Evolutionary conservation across 1,284 basidiomycete genomes (phyloP), one percentile per base, ranked within the genome.

Genomic region (Leccinum brunneo-olivaceum): DNA sequence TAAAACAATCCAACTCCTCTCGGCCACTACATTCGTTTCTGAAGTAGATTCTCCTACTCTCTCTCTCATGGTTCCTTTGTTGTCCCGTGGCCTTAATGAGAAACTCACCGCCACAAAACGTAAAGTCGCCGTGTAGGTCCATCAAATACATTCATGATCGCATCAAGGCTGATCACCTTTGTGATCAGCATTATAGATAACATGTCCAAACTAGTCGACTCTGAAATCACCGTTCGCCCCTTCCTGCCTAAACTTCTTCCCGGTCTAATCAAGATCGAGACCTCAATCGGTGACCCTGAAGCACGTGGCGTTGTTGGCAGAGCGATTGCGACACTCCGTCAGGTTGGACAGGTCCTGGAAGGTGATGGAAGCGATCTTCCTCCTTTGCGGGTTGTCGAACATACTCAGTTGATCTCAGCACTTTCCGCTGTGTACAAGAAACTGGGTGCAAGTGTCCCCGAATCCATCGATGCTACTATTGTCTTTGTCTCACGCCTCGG

Each of bases 11-110:
- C 79, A 80, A 63, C 87, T 97, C 70, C 92, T 98, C 69, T 94
- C 94, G 68, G 86, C 96, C 49, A 98, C 96, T 71, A 98, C 96
- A 68, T 98, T 98, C 84, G 96, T 99, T 84, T 92, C 94, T 51
- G 96, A 98, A 78, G 96, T 99, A 72, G 96, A 98, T 68, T 94
- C 95, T 51, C 84, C 96, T 50, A 98, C 96, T 54, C 87, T 99
- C 58, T 97, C 96, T 56, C 85, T 99, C 57, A 98, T 98, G 91
- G 95, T 95, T 49, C 96, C 95, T 60, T 85, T 99, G 35, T 79
- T 99, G 51, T 81, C 89, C 52, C 92, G 96, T 78, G 96, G 96
- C 83, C 80, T 98, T 54, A 79, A 70, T 55, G 93, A 97, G 79
- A 94, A 95, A 74, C 79, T 89, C 50, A 97, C 93, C 51, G 84